Conservation (phyloP, 257 asterid genomes). For the Ehretia macrophylla region DNA sequence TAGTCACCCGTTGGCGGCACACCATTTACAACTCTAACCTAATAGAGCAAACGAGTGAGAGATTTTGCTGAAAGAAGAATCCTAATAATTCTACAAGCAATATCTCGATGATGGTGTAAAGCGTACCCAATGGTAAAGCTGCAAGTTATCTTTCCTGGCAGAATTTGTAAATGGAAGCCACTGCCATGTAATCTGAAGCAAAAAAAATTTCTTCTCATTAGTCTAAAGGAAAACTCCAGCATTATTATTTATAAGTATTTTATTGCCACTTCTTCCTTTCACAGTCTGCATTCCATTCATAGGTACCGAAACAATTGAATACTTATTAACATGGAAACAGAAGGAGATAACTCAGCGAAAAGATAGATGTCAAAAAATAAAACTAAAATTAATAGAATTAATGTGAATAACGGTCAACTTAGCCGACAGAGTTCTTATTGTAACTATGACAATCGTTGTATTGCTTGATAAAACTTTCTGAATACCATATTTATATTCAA, state of each 20-base stretch:
- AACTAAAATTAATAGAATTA: background rate
- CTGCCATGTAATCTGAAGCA: conserved; percentile 91
- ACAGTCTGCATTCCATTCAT: background rate
- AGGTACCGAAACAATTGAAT: background rate
- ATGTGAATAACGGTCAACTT: background rate
- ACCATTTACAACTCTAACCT: conserved; percentile 97
- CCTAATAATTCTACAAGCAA: background rate
- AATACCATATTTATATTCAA: too few species aligned
- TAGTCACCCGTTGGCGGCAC: conserved; percentile 90
- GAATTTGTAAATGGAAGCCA: conserved; percentile 96
- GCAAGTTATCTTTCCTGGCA: conserved; percentile 79
- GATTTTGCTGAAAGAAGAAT: background rate
- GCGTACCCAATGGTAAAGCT: conserved; percentile 94
- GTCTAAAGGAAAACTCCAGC: background rate
- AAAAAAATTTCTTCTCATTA: background rate
- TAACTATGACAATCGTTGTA: background rate
- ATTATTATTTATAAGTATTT: too few species aligned
- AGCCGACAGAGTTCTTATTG: background rate
- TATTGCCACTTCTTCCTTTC: too few species aligned
- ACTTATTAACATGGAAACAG: too few species aligned
- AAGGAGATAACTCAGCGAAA: too few species aligned
- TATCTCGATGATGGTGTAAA: background rate
- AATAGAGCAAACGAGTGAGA: conserved; percentile 6
- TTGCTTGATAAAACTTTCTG: background rate
- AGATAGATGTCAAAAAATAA: background rate